These are phyloP conservation scores for Hericium coralloides DNA, from an alignment of 768 basidiomycete species.

Conservation along the genomic window DNA sequence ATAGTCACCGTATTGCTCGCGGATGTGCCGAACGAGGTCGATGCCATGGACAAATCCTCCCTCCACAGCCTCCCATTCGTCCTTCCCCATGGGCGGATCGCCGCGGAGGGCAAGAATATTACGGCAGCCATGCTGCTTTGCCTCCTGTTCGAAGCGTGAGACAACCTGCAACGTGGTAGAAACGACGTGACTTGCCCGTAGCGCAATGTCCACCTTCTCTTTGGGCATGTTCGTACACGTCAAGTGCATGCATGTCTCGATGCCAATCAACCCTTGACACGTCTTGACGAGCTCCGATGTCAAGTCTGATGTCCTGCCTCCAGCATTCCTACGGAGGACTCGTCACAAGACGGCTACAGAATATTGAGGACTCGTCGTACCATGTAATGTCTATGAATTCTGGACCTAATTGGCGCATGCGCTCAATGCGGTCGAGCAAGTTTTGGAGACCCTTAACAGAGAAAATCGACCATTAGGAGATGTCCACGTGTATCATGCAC, in stretches of 20 bases:
- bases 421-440: conserved; percentile 94
- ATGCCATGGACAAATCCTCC: conserved; percentile 87
- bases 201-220: conserved; percentile 87
- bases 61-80: conserved; percentile 88
- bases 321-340: conserved; percentile 72
- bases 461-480: conserved; percentile 3
- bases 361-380: conserved; percentile 25
- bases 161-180: not conserved
- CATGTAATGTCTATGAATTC: conserved; percentile 99
- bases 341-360: not conserved
- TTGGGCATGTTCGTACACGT: conserved; percentile 99
- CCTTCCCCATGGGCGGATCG: conserved; percentile 82
- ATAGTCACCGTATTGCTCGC: conserved; percentile 74
- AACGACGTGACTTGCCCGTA: conserved; percentile 43
- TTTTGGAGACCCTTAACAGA: conserved; percentile 78
- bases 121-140: conserved; percentile 80
- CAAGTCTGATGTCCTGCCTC: conserved; percentile 89
- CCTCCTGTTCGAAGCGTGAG: conserved; percentile 46
- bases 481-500: not conserved
- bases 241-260: conserved; percentile 98
- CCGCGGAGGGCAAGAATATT: conserved; percentile 92
- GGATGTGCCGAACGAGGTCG: conserved; percentile 88
- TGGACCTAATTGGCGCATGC: conserved; percentile 90
- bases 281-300: conserved; percentile 92
- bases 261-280: conserved; percentile 85